Percentiles rank a stretch among this genome's conserved stretches.
phyloP scores from a whole-genome alignment of 1,284 basidiomycete species.

The Sporisorium graminicola region DNA sequence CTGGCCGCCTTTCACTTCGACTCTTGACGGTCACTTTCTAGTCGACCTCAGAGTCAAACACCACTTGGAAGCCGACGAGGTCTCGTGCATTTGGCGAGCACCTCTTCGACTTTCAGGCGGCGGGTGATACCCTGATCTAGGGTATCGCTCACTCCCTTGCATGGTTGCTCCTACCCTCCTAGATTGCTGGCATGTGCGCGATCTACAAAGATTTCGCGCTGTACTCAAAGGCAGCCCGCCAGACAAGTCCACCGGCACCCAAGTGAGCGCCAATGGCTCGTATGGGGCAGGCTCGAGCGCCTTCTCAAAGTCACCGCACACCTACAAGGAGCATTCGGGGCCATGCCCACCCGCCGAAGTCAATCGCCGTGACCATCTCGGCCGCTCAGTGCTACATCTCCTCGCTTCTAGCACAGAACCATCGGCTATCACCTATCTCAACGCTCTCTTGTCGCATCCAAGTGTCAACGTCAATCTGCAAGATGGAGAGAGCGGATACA shows the following conservation, averaged over 20 bases:
- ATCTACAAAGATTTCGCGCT: conserved; percentile 62
- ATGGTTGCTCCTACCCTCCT: conserved; percentile 61
- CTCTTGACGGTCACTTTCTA: conserved; percentile 14
- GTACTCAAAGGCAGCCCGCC: conserved; percentile 57
- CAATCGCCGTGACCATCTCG: conserved; percentile 80
- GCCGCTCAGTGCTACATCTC: conserved; percentile 86
- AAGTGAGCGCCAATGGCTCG: conserved; percentile 20
- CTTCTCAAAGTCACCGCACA: conserved; percentile 48
- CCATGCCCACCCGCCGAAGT: conserved; percentile 73
- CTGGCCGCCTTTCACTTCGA: background rate
- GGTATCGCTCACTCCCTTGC: conserved; percentile 47
- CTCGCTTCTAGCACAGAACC: conserved; percentile 76
- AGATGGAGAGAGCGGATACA: conserved; percentile 80
- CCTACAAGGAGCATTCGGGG: conserved; percentile 36
- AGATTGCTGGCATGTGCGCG: conserved; percentile 66
- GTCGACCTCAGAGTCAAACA: conserved; percentile 26
- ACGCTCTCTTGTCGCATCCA: conserved; percentile 83
- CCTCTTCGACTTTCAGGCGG: conserved; percentile 39
- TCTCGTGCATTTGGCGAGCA: conserved; percentile 24
- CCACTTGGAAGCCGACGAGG: conserved; percentile 45
- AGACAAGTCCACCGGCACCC: conserved; percentile 40
- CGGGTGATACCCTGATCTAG: conserved; percentile 46
- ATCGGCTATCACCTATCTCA: conserved; percentile 82
- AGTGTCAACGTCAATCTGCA: conserved; percentile 83
- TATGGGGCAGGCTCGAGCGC: conserved; percentile 14